Percentiles rank a stretch among this genome's conserved stretches.
Conservation (phyloP, 306 rosid genomes). For the Quercus glauca region DNA sequence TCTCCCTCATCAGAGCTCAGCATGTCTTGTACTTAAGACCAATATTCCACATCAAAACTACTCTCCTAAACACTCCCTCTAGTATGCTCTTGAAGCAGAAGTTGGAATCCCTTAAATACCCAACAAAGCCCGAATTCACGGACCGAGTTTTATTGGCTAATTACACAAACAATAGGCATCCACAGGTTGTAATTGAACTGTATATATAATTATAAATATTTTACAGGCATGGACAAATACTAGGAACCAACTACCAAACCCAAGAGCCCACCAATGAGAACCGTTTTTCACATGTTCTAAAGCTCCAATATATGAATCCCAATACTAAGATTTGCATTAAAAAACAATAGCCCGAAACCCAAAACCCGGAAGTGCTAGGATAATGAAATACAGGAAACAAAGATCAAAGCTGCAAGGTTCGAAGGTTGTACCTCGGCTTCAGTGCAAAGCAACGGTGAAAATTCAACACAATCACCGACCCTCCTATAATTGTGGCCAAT, state of each 20-base stretch:
- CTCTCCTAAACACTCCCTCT: constrained; percentile 19
- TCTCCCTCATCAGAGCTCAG: constrained; percentile 58
- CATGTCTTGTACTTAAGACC: constrained; percentile 57
- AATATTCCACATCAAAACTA: constrained; percentile 52
- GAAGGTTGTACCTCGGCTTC: constrained; percentile 40
- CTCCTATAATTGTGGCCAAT: constrained; percentile 41
- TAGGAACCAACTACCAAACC: constrained; percentile 43
- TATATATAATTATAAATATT: constrained; percentile 11
- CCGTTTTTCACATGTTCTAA: constrained; percentile 36
- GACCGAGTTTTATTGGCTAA: constrained; percentile 43
- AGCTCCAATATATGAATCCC: constrained; percentile 25
- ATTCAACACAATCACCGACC: constrained; percentile 66
- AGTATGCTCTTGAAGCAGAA: neutral
- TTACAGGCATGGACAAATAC: constrained; percentile 34
- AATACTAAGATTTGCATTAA: constrained; percentile 17
- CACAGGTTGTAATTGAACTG: constrained; percentile 25
- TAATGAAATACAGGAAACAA: constrained; percentile 41
- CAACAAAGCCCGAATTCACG: constrained; percentile 39
- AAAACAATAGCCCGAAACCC: constrained; percentile 16
- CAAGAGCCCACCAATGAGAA: constrained; percentile 41
- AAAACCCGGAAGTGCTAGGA: constrained; percentile 23
- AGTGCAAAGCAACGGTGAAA: constrained; percentile 34
- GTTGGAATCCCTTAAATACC: constrained; percentile 28
- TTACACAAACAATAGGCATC: constrained; percentile 22
- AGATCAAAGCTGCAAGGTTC: constrained; percentile 31